A percentile compares a stretch with the other conserved stretches of the same genome.
Evolutionary conservation across 306 rosid species (phyloP).

Genomic region (Cucurbita pepo): DNA sequence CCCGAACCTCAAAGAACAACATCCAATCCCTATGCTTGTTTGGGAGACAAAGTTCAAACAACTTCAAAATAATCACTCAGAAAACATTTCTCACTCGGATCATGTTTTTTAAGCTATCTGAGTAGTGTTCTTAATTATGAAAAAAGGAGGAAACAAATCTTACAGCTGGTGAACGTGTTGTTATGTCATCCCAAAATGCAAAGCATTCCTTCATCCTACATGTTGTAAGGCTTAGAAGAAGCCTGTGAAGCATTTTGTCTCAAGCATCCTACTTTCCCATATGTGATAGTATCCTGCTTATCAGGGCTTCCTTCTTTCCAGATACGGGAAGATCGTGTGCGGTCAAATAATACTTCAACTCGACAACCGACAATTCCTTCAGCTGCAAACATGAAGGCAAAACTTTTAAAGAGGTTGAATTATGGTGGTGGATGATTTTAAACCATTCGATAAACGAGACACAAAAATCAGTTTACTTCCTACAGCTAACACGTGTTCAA

Average conservation of each 20-base stretch:
- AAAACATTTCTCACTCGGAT: not conserved
- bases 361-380: constrained; percentile 66
- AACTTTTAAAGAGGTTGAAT: not conserved
- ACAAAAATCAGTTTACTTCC: too few relatives aligned
- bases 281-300: constrained; percentile 65
- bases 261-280: constrained; percentile 40
- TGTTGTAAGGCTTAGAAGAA: not conserved
- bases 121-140: too few relatives aligned
- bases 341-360: constrained; percentile 55
- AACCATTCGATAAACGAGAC: too few relatives aligned
- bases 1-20: too few relatives aligned
- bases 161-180: not conserved
- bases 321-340: constrained; percentile 71
- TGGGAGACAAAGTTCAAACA: too few relatives aligned
- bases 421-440: too few relatives aligned
- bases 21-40: too few relatives aligned
- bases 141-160: not conserved
- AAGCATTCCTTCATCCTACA: not conserved
- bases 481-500: too few relatives aligned
- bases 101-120: too few relatives aligned
- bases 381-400: constrained; percentile 33
- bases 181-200: not conserved
- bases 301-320: constrained; percentile 73
- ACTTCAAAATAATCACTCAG: too few relatives aligned
- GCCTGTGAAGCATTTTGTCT: not conserved